Base-by-base conservation (phyloP, 257 asterid species). In the Salvia hispanica region DNA sequence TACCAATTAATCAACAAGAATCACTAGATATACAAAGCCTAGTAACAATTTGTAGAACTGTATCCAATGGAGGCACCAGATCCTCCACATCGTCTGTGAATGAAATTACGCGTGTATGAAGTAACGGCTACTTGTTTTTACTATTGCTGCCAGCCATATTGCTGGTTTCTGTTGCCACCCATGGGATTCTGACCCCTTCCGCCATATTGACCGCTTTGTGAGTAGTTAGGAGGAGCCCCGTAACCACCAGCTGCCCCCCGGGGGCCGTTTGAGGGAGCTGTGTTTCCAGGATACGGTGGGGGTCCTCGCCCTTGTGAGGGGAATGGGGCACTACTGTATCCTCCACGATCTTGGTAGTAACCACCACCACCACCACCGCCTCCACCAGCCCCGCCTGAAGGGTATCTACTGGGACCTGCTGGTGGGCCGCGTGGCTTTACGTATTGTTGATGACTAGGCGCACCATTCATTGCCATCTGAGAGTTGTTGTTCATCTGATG, bases 131-230 rank as follows among this genome's bases (percentile, higher is more conserved):
- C 62, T 56, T n/a, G 39, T 31, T 34, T 31, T 34, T 47, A 66
- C 84, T 82, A 85, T 71, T 84, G 95, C 85, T 84, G 97, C 97
- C 99, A 94, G 66, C 86, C 83, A 64, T 81, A 91, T 76, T 84
- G 96, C 80, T 90, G 97, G 83, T 80, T 93, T 74, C 97, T 83
- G 74, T 69, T 87, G 13, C 95, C 87, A 16, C 90, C 76, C 67
- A 64, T 61, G n/a, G 81, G 74, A 65, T 78, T 84, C 15, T 82
- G 74, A 58, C 93, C 92, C 72, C 96, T 76, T 7, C 96, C 86
- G 13, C 91, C 91, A 62, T 78, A 93, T 42, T 86, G 97, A 66
- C 88, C 80, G 64, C 79, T 73, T 72, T 85, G 98, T 21, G 96
- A 54, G 71, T 78, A 90, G 75, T 71, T 90, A 9, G 92, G 85